phyloP scores from a whole-genome alignment of 129 eudicot species.

The Flaveria robusta region DNA sequence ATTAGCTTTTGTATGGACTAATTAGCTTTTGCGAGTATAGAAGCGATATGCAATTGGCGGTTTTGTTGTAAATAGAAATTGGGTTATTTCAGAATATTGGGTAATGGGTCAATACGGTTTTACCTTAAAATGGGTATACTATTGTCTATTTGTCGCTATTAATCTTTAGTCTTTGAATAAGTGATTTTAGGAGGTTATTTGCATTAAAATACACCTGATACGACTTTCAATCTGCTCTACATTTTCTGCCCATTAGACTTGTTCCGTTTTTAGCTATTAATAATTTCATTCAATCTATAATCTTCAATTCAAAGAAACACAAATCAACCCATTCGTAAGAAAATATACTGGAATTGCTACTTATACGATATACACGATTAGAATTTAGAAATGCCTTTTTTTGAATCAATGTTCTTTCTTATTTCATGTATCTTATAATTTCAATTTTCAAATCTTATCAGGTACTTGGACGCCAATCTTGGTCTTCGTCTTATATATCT shows the following conservation, averaged over 20 bases:
- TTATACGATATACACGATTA: not conserved
- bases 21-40: too few species aligned
- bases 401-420: not conserved
- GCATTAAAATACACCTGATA: not conserved
- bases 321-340: not conserved
- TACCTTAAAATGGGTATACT: too few species aligned
- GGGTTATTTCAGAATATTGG: not conserved
- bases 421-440: not conserved
- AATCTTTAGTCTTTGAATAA: too few species aligned
- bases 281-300: not conserved
- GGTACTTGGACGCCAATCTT: conserved; percentile 34
- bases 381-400: not conserved
- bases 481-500: conserved; percentile 36
- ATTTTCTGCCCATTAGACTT: not conserved
- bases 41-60: not conserved
- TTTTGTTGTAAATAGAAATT: not conserved
- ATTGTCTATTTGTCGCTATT: too few species aligned
- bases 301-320: not conserved
- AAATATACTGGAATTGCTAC: not conserved
- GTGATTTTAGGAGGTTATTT: too few species aligned
- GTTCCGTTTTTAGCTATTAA: not conserved
- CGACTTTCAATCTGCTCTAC: not conserved
- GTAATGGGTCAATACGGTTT: too few species aligned
- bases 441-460: not conserved
- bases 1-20: too few species aligned